phyloP scores from a whole-genome alignment of 139 green algal species.

The Raphidocelis subcapitata region DNA sequence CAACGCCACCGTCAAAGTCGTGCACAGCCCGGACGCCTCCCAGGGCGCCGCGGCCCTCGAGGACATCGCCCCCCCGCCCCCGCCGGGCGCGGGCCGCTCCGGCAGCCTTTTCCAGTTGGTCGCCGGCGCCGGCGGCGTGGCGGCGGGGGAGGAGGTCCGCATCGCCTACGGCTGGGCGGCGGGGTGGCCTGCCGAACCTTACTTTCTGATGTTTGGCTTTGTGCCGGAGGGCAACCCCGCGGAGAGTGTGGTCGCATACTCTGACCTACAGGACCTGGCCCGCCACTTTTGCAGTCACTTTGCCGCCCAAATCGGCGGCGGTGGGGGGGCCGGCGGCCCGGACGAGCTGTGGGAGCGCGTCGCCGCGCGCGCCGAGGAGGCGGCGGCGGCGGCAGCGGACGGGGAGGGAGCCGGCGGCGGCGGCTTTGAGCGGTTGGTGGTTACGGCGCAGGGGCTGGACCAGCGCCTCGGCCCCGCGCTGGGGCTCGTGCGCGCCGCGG shows the following conservation, averaged over 20 bases:
- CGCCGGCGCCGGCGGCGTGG: conserved; percentile 20
- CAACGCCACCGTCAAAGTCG: conserved; percentile 31
- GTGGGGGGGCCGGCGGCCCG: too few relatives aligned
- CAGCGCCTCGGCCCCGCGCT: too few relatives aligned
- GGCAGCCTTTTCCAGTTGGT: conserved; percentile 25
- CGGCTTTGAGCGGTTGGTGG: too few relatives aligned
- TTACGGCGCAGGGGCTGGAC: too few relatives aligned
- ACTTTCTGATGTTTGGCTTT: conserved; percentile 74
- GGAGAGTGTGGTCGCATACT: conserved; percentile 22
- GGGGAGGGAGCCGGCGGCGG: too few relatives aligned
- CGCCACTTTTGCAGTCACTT: neutral
- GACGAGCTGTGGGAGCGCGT: too few relatives aligned
- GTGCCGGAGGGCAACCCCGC: conserved; percentile 37
- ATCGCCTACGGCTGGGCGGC: conserved; percentile 61
- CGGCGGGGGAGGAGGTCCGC: conserved; percentile 45
- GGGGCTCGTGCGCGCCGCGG: too few relatives aligned
- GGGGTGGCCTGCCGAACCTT: conserved; percentile 63
- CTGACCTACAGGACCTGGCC: neutral
- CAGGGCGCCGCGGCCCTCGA: conserved; percentile 41
- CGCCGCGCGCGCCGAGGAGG: too few relatives aligned
- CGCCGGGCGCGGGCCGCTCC: neutral
- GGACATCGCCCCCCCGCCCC: conserved; percentile 26
- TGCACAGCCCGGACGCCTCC: conserved; percentile 37
- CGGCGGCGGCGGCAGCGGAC: too few relatives aligned
- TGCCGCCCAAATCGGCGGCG: too few relatives aligned